Base-by-base conservation (phyloP, 257 asterid species). In the Striga asiatica region DNA sequence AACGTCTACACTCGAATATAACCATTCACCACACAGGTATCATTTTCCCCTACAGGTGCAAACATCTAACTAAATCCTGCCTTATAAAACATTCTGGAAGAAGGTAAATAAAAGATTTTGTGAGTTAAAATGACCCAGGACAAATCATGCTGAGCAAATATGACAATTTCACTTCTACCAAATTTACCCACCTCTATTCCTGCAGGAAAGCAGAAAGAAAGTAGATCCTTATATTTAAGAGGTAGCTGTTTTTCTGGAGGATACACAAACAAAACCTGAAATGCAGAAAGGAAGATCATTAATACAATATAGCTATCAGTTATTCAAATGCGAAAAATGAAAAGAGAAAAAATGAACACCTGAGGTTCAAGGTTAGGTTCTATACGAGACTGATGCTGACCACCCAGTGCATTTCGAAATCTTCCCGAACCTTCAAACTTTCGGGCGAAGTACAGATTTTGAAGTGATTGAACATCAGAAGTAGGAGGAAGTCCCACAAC, bases 321-420 rank as follows among this genome's bases (percentile, higher is more conserved):
- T 48, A 29, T 24, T 20, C 34, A 34, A 45, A 21, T 52, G 10
- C 62, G 42, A 22, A 61, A 56, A 29, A n/a, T 31, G 12, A 31
- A 12, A 21, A 9, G 43, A 35, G 22, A 56, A 46, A 12, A 60
- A 50, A 56, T 31, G 32, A 20, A 35, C 58, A 92, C 99, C 99
- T 88, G 99, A 12, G 99, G 99, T 70, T 92, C 99, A 67, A 88
- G 85, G 77, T 81, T 84, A 56, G 99, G 97, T 72, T 83, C 95
- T 53, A 92, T 76, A 27, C 99, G 96, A 55, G 89, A 70, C 64
- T 75, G 94, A 74, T 82, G 67, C 54, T 78, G 92, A 73, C 88
- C 86, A 75, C 93, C 80, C 47, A 83, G 69, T 32, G 88, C 83
- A 63, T 62, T 74, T 60, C 92, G 81, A 52, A 85, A 79, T 77